Evolutionary conservation across 805 yeast species (phyloP).

Genomic region (Grigorovia yakushimaensis): DNA sequence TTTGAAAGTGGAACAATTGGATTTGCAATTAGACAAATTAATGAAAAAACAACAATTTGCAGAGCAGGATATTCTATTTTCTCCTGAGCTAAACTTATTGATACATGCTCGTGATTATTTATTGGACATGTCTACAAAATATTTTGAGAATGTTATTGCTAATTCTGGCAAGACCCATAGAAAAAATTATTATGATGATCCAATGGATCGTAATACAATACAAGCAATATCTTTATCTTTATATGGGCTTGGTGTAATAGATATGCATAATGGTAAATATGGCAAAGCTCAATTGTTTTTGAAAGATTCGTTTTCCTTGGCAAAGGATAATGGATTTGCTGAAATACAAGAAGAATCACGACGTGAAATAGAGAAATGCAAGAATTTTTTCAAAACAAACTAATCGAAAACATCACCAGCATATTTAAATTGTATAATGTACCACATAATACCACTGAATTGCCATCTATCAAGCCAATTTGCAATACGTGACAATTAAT

Average conservation of each 20-base stretch:
- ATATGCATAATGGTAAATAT: constrained; percentile 44
- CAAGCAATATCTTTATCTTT: constrained; percentile 66
- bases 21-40: constrained; percentile 21
- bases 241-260: constrained; percentile 73
- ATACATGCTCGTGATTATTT: constrained; percentile 13
- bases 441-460: too few relatives aligned
- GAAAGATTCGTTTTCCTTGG: constrained; percentile 56
- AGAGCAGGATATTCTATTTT: too few relatives aligned
- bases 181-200: constrained; percentile 6
- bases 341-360: constrained; percentile 53
- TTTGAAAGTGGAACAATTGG: constrained; percentile 50
- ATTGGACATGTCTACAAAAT: constrained; percentile 27
- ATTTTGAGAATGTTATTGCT: constrained; percentile 33
- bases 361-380: constrained; percentile 41
- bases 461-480: too few relatives aligned
- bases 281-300: constrained; percentile 46
- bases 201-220: constrained; percentile 32
- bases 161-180: constrained; percentile 4
- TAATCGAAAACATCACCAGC: too few relatives aligned
- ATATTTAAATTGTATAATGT: constrained; percentile 18
- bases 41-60: not conserved
- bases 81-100: constrained; percentile 4
- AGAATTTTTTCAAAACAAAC: constrained; percentile 35
- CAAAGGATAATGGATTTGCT: constrained; percentile 49
- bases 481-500: not conserved